A percentile compares a stretch with the other conserved stretches of the same genome.
These are phyloP conservation scores for Lindgomyces ingoldianus DNA, from an alignment of 495 filamentous ascomycete species.

Conservation along the genomic window DNA sequence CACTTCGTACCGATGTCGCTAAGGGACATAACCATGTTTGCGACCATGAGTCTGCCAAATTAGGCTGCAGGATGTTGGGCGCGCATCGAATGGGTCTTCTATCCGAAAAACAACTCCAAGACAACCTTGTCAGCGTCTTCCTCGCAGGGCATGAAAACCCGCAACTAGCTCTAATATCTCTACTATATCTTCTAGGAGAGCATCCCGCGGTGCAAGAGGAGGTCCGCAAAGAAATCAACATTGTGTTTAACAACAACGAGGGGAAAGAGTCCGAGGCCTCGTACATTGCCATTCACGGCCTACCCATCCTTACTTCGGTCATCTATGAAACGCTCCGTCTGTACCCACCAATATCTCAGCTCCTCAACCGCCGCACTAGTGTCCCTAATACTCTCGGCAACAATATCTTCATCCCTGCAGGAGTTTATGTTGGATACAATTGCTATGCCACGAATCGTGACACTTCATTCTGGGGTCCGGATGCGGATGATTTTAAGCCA, in stretches of 20 bases:
- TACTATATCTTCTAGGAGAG: conserved; percentile 44
- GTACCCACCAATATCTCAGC: conserved; percentile 47
- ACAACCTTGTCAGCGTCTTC: conserved; percentile 45
- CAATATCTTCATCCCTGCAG: conserved; percentile 39
- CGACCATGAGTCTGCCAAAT: too few relatives aligned
- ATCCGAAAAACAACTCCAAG: conserved; percentile 43
- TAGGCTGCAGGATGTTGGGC: too few relatives aligned
- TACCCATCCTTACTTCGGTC: conserved; percentile 46
- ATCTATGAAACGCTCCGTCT: conserved; percentile 49
- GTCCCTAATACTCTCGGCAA: conserved; percentile 34
- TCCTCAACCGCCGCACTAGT: conserved; percentile 44
- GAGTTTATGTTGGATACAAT: conserved; percentile 48
- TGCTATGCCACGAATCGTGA: conserved; percentile 45
- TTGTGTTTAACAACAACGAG: not conserved
- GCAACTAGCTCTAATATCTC: conserved; percentile 41
- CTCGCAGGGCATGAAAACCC: conserved; percentile 49
- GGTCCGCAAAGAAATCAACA: conserved; percentile 41
- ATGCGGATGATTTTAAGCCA: conserved; percentile 42
- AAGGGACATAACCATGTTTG: too few relatives aligned
- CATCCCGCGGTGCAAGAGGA: conserved; percentile 40
- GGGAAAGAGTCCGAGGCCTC: not conserved
- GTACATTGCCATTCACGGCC: conserved; percentile 3
- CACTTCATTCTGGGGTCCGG: conserved; percentile 40
- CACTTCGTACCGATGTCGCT: not conserved
- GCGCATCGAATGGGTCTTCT: not conserved